Percentiles rank a stretch among this genome's conserved stretches.
phyloP scores from a whole-genome alignment of 495 filamentous ascomycete species.

The Venustampulla echinocandica region DNA sequence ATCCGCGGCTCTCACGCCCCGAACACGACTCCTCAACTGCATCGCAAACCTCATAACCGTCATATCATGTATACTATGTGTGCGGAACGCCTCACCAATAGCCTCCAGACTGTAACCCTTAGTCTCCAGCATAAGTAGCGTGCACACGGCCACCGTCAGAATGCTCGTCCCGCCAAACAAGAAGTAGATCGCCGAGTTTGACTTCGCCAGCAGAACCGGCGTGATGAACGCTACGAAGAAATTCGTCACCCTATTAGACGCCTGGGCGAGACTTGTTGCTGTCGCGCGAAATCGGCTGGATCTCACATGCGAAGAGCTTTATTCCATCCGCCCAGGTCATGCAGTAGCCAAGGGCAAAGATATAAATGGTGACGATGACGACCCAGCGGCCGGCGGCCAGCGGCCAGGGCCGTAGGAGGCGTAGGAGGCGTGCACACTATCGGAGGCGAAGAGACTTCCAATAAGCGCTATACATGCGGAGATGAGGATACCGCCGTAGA shows the following conservation, averaged over 20 bases:
- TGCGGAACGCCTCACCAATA: slow-evolving; percentile 38
- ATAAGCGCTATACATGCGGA: slow-evolving; percentile 31
- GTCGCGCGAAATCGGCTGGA: slow-evolving; percentile 45
- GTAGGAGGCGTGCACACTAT: slow-evolving; percentile 32
- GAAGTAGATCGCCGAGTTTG: slow-evolving; percentile 51
- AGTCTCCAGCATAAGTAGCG: slow-evolving; percentile 53
- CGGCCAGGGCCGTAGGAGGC: slow-evolving; percentile 43
- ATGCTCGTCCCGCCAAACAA: slow-evolving; percentile 44
- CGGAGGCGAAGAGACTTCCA: slow-evolving; percentile 38
- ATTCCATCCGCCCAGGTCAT: slow-evolving; percentile 45
- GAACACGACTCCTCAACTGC: too few relatives aligned
- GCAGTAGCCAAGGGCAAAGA: slow-evolving; percentile 30
- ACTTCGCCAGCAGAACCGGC: slow-evolving; percentile 50
- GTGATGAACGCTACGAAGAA: slow-evolving; percentile 58
- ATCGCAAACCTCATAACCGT: too few relatives aligned
- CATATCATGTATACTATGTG: too few relatives aligned
- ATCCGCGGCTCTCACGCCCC: too few relatives aligned
- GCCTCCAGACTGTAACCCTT: slow-evolving; percentile 46
- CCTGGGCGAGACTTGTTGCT: slow-evolving; percentile 41
- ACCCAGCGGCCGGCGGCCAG: slow-evolving; percentile 49
- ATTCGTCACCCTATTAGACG: slow-evolving; percentile 40
- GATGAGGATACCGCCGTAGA: slow-evolving; percentile 46
- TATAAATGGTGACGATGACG: slow-evolving; percentile 44
- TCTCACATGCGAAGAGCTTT: slow-evolving; percentile 47
- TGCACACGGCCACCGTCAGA: slow-evolving; percentile 40